Base-by-base conservation (phyloP, 2,329 filamentous ascomycete species). In the Colletotrichum sp. region DNA sequence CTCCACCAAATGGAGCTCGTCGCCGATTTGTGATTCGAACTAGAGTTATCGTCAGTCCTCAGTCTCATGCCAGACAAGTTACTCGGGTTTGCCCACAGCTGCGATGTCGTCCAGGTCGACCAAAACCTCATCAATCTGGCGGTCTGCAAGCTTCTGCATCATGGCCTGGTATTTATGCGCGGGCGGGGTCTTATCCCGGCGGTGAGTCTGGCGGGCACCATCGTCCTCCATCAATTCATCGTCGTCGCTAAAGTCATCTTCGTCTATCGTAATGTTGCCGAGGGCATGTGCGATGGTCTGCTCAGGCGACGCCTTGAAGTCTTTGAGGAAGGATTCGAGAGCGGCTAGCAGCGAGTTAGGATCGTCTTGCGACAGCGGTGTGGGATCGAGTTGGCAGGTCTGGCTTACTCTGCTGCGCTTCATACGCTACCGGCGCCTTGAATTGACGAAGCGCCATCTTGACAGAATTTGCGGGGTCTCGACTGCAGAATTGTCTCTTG, bases 211-310 rank as follows among this genome's bases (percentile, higher is more conserved):
- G 76, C 83, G 86, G 69, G 92, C 91, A 77, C 95, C 93, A 76
- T 92, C 91, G 80, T 96, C 94, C 82, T 98, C 95, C 92, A 98
- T 95, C 82, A 97, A 95, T 81, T 98, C 96, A 81, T 98, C 95
- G 81, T 98, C 95, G 81, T 98, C 96, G 84, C 94, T 96, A 56
- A 95, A 90, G 79, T 94, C 94, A 85, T 97, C 94, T 81, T 95
- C 96, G 83, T 96, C 94, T 78, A 99, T 94, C 81, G 94, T 94
- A 80, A 99, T 92, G 79, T 94, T 92, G 79, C 95, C 92, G 63
- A 99, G 90, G 59, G 96, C 96, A 83, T 96, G 93, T 52, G 95
- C 92, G 79, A 97, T 92, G 75, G 93, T 91, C 75, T 89, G 90
- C 84, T 89, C 92, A 72, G 87, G 94, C 82, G 89, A 93, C 71